Conservation (phyloP, 495 filamentous ascomycete species). For the Tuber borchii region DNA sequence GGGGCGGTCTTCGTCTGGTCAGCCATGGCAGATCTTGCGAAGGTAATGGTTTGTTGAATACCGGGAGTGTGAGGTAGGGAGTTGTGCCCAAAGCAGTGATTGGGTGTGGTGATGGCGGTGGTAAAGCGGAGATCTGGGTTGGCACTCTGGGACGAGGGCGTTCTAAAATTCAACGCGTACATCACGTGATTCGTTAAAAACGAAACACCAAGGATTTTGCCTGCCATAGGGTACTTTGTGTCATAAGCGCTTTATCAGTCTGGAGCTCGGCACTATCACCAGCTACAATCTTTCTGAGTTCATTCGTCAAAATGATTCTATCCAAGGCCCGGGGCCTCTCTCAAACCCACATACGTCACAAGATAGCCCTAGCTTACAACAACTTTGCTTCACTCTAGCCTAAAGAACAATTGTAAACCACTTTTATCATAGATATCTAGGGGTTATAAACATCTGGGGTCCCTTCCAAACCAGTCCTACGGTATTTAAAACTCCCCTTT, state of each 20-base stretch:
- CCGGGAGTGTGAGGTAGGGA: background rate
- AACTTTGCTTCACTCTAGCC: background rate
- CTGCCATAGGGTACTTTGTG: background rate
- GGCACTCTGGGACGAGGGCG: background rate
- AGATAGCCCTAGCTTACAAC: background rate
- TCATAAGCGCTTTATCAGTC: no score
- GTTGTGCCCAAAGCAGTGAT: background rate
- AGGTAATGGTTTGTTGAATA: background rate
- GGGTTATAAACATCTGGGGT: background rate
- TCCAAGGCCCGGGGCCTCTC: background rate
- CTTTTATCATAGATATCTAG: background rate
- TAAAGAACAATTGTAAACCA: background rate
- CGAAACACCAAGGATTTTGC: background rate
- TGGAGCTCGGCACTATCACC: no score
- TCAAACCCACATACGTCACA: background rate
- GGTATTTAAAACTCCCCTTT: background rate
- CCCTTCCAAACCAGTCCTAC: background rate
- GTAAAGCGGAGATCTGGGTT: background rate
- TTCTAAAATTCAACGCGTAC: background rate
- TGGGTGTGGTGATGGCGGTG: background rate
- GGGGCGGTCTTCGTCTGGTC: constrained; percentile 32
- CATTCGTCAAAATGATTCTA: background rate
- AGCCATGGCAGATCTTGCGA: background rate
- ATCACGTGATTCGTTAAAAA: background rate
- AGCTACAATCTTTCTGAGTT: background rate